phyloP scores from a whole-genome alignment of 768 basidiomycete species.

The Lactarius akahatsu region DNA sequence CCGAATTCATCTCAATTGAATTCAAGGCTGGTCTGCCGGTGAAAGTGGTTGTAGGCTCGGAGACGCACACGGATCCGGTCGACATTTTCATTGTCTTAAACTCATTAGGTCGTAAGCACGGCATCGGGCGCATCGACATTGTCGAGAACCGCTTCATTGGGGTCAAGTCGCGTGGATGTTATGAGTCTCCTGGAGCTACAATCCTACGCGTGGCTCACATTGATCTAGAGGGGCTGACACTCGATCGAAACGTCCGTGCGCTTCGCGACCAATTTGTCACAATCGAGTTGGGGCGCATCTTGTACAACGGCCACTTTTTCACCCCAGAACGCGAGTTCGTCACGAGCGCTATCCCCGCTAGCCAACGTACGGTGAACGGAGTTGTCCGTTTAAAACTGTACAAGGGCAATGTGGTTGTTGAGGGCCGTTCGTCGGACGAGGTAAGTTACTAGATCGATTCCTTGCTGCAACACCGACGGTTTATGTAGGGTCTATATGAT shows the following conservation, averaged over 20 bases:
- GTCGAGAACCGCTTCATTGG: constrained; percentile 99
- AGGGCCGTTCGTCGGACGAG: constrained; percentile 88
- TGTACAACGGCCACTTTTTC: constrained; percentile 99
- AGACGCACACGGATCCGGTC: constrained; percentile 84
- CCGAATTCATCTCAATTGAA: constrained; percentile 82
- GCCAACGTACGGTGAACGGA: constrained; percentile 96
- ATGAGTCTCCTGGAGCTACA: constrained; percentile 95
- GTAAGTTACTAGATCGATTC: constrained; percentile 40
- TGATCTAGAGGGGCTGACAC: constrained; percentile 95
- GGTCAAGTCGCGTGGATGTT: constrained; percentile 99
- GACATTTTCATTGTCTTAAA: constrained; percentile 93
- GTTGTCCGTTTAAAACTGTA: constrained; percentile 86
- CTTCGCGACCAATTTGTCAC: constrained; percentile 95
- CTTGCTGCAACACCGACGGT: background rate
- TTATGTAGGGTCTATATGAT: constrained; percentile 84
- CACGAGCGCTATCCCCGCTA: constrained; percentile 84
- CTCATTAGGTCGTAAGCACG: constrained; percentile 89
- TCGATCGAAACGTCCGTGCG: constrained; percentile 94
- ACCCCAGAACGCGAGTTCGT: constrained; percentile 98
- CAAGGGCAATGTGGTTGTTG: constrained; percentile 94
- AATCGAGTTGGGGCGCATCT: constrained; percentile 80
- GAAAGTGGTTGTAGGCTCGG: constrained; percentile 60
- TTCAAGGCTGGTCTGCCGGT: constrained; percentile 86
- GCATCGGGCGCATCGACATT: constrained; percentile 96
- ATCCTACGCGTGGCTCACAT: constrained; percentile 94